Conservation (phyloP, 768 basidiomycete genomes). For the Pisolithus marmoratus region DNA sequence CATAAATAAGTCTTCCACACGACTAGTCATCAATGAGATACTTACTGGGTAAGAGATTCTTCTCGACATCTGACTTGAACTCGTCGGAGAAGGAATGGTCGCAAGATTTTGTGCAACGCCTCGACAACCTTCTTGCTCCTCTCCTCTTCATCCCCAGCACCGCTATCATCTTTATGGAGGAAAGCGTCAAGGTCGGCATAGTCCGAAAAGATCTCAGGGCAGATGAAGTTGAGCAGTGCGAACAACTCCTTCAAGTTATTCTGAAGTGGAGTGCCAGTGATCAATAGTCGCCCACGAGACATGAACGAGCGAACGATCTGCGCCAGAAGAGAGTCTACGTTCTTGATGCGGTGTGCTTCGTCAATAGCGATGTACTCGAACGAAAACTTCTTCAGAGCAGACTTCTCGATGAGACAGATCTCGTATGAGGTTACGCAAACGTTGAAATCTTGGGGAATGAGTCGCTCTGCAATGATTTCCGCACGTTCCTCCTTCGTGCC, state of each 20-base stretch:
- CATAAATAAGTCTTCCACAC: not conserved
- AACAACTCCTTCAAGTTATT: constrained; percentile 97
- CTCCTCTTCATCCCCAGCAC: constrained; percentile 66
- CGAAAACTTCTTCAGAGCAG: constrained; percentile 87
- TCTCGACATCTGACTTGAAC: constrained; percentile 98
- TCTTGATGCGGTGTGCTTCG: constrained; percentile 99
- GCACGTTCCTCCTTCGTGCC: constrained; percentile 89
- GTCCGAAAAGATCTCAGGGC: constrained; percentile 92
- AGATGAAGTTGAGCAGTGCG: constrained; percentile 89
- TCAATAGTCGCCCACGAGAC: constrained; percentile 84
- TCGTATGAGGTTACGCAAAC: constrained; percentile 96
- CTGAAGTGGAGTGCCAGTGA: constrained; percentile 95
- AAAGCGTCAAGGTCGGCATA: constrained; percentile 91
- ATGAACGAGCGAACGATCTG: constrained; percentile 92
- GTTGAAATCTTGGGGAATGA: constrained; percentile 87
- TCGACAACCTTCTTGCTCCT: constrained; percentile 92
- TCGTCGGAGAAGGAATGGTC: constrained; percentile 89
- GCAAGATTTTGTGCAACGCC: constrained; percentile 92
- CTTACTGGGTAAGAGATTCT: constrained; percentile 86
- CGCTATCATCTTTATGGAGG: constrained; percentile 79
- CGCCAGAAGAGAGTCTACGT: constrained; percentile 91
- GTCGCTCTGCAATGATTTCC: constrained; percentile 67
- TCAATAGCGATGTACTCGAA: constrained; percentile 99
- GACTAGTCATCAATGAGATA: not conserved
- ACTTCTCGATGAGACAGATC: constrained; percentile 92